Conservation (phyloP, 345 rosid genomes). For the Euphorbia peplus region DNA sequence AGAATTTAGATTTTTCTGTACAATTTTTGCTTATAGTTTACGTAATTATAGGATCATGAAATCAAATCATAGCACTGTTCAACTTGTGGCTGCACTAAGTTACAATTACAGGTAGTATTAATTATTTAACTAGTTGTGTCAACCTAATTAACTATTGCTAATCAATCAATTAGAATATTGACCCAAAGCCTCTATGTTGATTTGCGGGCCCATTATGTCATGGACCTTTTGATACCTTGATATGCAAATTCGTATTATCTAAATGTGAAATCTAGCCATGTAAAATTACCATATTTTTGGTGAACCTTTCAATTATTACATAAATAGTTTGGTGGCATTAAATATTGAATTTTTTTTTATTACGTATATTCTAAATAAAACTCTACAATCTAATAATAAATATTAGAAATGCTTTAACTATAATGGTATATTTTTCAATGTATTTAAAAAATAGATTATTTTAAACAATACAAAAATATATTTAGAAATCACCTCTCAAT, state of each 20-base stretch:
- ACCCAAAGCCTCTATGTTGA: constrained; percentile 1
- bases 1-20: neutral
- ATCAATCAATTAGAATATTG: neutral
- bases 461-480: too few species aligned
- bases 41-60: neutral
- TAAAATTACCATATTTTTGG: neutral
- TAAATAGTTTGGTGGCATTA: too few species aligned
- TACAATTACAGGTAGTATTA: too few species aligned
- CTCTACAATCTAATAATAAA: too few species aligned
- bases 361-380: too few species aligned
- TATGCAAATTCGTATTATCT: neutral
- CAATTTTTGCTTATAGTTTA: neutral
- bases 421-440: too few species aligned
- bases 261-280: neutral
- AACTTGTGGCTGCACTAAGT: neutral
- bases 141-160: neutral
- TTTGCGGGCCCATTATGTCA: neutral
- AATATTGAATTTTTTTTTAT: too few species aligned
- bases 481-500: too few species aligned
- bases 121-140: too few species aligned
- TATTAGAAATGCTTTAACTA: too few species aligned
- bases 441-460: too few species aligned
- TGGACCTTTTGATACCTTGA: neutral
- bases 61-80: constrained; percentile 1
- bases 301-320: too few species aligned